phyloP scores from a whole-genome alignment of 139 green algal species.

The Tetraselmis chui region DNA sequence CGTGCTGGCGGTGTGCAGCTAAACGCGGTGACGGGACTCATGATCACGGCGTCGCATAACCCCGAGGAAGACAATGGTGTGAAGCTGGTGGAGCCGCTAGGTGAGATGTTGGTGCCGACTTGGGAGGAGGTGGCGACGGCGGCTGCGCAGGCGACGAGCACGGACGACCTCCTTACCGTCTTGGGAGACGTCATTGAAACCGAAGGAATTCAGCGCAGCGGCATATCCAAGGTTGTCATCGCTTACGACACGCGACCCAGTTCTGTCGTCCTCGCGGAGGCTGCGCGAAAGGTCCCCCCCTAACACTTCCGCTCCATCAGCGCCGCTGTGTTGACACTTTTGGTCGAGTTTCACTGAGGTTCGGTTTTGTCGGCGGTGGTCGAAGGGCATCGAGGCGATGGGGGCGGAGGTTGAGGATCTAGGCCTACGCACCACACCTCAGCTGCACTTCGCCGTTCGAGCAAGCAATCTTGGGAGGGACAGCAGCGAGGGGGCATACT shows the following conservation, averaged over 20 bases:
- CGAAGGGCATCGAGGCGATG: conserved; percentile 47
- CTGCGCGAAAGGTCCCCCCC: conserved; percentile 23
- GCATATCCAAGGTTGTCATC: conserved; percentile 45
- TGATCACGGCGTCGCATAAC: conserved; percentile 97
- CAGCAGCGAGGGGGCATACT: conserved; percentile 36
- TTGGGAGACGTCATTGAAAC: conserved; percentile 7
- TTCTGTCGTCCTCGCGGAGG: conserved; percentile 47
- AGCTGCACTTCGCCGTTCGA: conserved; percentile 81
- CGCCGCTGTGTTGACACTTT: too few species aligned
- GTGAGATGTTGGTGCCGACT: conserved; percentile 58
- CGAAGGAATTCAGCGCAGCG: conserved; percentile 4
- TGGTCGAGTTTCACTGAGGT: too few species aligned
- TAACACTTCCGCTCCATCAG: not conserved
- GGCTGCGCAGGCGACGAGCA: conserved; percentile 54
- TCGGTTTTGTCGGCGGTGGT: too few species aligned
- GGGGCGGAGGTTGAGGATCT: conserved; percentile 31
- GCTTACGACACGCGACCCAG: conserved; percentile 72
- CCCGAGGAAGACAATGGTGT: conserved; percentile 89
- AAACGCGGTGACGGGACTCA: conserved; percentile 54
- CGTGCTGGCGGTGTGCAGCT: too few species aligned
- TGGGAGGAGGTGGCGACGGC: conserved; percentile 66
- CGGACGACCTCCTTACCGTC: conserved; percentile 25
- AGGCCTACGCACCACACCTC: conserved; percentile 84
- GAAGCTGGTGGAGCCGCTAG: conserved; percentile 85
- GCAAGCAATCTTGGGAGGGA: conserved; percentile 23